These are phyloP conservation scores for Crucihimalaya himalaica DNA, from an alignment of 345 rosid species.

Conservation along the genomic window DNA sequence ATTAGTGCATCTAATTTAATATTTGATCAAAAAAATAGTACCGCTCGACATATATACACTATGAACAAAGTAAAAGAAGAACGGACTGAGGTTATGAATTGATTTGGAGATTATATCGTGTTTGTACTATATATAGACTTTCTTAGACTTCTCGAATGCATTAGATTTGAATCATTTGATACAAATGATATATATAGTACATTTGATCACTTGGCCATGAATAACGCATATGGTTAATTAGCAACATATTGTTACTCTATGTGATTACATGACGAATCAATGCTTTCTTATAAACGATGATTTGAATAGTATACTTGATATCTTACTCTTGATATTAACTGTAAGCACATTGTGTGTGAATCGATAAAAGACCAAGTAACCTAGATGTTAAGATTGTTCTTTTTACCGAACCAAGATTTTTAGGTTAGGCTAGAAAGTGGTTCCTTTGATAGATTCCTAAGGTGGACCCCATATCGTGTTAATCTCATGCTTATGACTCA, in stretches of 20 bases:
- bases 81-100: not conserved
- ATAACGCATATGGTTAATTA: not conserved
- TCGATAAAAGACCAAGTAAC: not conserved
- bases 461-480: conserved; percentile 30
- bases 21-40: not conserved
- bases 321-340: not conserved
- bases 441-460: not conserved
- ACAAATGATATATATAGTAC: not conserved
- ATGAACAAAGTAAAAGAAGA: not conserved
- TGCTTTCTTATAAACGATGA: too few species aligned
- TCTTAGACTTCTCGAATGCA: not conserved
- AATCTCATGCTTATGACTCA: conserved; percentile 30
- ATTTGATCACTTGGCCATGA: not conserved
- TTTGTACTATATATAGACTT: not conserved
- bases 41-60: not conserved
- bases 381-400: not conserved
- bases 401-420: conserved; percentile 2
- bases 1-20: not conserved
- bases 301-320: too few species aligned
- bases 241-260: not conserved
- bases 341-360: not conserved
- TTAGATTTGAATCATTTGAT: not conserved
- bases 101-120: not conserved
- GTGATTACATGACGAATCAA: not conserved
- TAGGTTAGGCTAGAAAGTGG: not conserved